Percentiles rank a stretch among this genome's conserved stretches.
Evolutionary conservation across 345 rosid genomes (phyloP).

Genomic region (Corymbia maculata): DNA sequence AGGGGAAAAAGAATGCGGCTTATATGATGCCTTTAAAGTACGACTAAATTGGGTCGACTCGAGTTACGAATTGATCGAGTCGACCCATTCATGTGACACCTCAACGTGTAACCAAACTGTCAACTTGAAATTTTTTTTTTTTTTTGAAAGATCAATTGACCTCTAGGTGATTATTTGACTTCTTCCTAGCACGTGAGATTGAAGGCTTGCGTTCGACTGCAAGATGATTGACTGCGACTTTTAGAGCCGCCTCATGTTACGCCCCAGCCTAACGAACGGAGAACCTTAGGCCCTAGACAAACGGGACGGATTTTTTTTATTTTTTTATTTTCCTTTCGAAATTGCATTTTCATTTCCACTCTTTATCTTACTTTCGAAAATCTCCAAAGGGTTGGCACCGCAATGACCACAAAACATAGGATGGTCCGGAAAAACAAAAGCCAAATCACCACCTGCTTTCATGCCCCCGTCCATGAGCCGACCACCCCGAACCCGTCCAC

Average conservation of each 20-base stretch:
- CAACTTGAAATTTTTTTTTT: not conserved
- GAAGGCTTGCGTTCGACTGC: not conserved
- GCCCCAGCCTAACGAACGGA: too few relatives aligned
- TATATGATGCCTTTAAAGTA: not conserved
- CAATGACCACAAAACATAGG: not conserved
- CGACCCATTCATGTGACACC: not conserved
- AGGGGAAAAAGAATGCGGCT: accelerated
- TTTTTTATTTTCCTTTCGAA: not conserved
- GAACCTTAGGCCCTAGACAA: too few relatives aligned
- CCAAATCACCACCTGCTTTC: not conserved
- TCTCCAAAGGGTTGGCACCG: not conserved
- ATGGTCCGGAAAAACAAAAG: not conserved
- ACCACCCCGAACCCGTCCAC: not conserved
- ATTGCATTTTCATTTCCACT: not conserved
- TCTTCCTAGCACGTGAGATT: not conserved
- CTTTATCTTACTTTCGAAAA: not conserved
- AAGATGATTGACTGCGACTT: not conserved
- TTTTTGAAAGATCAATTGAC: not conserved
- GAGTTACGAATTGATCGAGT: not conserved
- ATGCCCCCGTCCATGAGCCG: not conserved
- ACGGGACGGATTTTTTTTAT: too few relatives aligned
- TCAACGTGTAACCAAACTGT: not conserved
- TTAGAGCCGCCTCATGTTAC: too few relatives aligned
- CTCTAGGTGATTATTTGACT: not conserved
- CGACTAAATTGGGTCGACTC: not conserved